phyloP scores from a whole-genome alignment of 129 eudicot genomes.

The Solidago caesia region DNA sequence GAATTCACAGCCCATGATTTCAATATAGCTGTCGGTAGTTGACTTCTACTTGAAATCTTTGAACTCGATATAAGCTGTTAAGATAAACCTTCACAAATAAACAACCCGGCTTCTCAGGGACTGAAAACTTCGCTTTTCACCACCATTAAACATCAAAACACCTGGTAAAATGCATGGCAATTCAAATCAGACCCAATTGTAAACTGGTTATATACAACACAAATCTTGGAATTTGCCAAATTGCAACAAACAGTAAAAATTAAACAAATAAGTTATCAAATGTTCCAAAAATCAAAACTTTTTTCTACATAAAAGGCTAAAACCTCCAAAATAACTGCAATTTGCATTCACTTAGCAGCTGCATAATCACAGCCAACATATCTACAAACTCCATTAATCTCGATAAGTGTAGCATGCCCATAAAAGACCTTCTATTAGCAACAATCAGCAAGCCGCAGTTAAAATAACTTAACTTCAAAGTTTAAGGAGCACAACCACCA shows the following conservation, averaged over 20 bases:
- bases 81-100: slow-evolving; percentile 5
- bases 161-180: slow-evolving; percentile 7
- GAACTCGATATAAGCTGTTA: background rate
- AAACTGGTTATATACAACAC: background rate
- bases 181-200: slow-evolving; percentile 9
- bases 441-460: background rate
- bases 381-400: background rate
- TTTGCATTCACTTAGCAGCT: slow-evolving; percentile 10
- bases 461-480: background rate
- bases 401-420: background rate
- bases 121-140: slow-evolving; percentile 6
- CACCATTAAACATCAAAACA: slow-evolving; percentile 24
- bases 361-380: slow-evolving; percentile 2
- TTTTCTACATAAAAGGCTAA: background rate
- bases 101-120: slow-evolving; percentile 19
- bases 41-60: slow-evolving; percentile 21
- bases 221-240: slow-evolving; percentile 3
- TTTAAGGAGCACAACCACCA: background rate
- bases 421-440: background rate
- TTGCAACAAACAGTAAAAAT: background rate
- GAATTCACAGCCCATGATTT: slow-evolving; percentile 36
- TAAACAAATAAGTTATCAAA: slow-evolving; percentile 4
- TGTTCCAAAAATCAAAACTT: background rate
- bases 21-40: slow-evolving; percentile 7
- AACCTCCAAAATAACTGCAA: slow-evolving; percentile 5